Percentiles rank a stretch among this genome's conserved stretches.
Evolutionary conservation across 768 basidiomycete genomes (phyloP).

Genomic region (Gyrodon lividus): DNA sequence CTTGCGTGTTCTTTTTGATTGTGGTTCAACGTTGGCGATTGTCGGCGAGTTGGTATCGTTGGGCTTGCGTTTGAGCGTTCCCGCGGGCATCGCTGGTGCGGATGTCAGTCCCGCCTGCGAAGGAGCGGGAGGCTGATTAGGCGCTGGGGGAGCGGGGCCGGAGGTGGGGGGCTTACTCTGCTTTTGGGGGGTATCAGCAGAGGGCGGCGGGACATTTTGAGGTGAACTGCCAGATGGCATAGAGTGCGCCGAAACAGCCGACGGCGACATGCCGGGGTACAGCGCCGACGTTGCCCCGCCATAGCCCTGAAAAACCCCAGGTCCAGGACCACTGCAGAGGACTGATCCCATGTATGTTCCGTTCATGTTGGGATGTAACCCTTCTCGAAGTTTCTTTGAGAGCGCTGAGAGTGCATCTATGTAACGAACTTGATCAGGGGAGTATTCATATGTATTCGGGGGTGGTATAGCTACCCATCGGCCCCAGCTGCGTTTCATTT

Average conservation of each 20-base stretch:
- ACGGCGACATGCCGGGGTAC: slow-evolving; percentile 43
- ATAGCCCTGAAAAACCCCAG: slow-evolving; percentile 24
- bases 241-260: slow-evolving; percentile 46
- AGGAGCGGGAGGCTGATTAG: slow-evolving; percentile 39
- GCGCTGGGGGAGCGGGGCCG: slow-evolving; percentile 39
- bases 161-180: slow-evolving; percentile 58
- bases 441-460: slow-evolving; percentile 25
- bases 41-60: slow-evolving; percentile 51
- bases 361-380: slow-evolving; percentile 13
- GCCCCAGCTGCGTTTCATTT: slow-evolving; percentile 52
- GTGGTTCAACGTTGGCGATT: slow-evolving; percentile 45
- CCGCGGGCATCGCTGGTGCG: slow-evolving; percentile 48
- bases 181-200: slow-evolving; percentile 59
- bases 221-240: slow-evolving; percentile 43
- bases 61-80: slow-evolving; percentile 57
- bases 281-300: slow-evolving; percentile 42
- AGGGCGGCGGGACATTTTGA: slow-evolving; percentile 45
- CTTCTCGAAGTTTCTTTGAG: slow-evolving; percentile 39
- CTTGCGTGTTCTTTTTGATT: slow-evolving; percentile 56
- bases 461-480: slow-evolving; percentile 54
- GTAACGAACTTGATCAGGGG: slow-evolving; percentile 22
- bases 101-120: slow-evolving; percentile 43
- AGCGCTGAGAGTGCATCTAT: slow-evolving; percentile 45
- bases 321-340: slow-evolving; percentile 17
- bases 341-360: slow-evolving; percentile 19